Evolutionary conservation across 2,329 filamentous ascomycete species (phyloP).

Genomic region (Tolypocladium album): DNA sequence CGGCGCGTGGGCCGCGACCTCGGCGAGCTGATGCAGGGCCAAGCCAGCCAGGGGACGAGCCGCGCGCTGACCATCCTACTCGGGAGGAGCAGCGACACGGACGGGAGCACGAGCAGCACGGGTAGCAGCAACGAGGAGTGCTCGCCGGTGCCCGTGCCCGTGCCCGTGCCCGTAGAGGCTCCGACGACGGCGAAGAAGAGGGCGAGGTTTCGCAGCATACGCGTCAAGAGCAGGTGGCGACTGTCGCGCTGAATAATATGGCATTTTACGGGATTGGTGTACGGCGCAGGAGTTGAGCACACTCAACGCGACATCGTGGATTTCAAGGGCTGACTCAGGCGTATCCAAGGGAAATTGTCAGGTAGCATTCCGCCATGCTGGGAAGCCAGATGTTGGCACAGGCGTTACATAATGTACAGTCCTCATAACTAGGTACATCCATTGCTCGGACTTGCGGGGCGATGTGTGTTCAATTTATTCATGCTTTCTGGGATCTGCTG

Average conservation of each 20-base stretch:
- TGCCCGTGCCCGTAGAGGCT: background rate
- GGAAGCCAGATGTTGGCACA: background rate
- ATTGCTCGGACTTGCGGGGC: background rate
- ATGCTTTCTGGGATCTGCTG: background rate
- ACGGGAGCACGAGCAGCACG: conserved; percentile 5
- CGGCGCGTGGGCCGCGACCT: conserved; percentile 17
- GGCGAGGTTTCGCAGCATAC: background rate
- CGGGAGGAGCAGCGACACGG: conserved; percentile 3
- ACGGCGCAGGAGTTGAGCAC: background rate
- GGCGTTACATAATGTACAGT: background rate
- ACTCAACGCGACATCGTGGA: background rate
- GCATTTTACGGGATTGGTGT: background rate
- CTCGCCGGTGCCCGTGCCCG: background rate
- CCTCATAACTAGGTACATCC: background rate
- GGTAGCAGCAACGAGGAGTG: conserved; percentile 3
- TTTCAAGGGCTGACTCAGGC: background rate
- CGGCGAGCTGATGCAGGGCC: conserved; percentile 11
- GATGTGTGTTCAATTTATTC: background rate
- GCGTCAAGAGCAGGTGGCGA: background rate
- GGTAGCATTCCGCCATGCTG: background rate
- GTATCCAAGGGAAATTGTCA: background rate
- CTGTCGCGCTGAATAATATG: background rate
- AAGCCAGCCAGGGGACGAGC: conserved; percentile 11
- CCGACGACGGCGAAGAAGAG: background rate
- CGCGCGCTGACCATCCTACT: conserved; percentile 9